phyloP scores from a whole-genome alignment of 495 filamentous ascomycete species.

The Immersiella caudata region DNA sequence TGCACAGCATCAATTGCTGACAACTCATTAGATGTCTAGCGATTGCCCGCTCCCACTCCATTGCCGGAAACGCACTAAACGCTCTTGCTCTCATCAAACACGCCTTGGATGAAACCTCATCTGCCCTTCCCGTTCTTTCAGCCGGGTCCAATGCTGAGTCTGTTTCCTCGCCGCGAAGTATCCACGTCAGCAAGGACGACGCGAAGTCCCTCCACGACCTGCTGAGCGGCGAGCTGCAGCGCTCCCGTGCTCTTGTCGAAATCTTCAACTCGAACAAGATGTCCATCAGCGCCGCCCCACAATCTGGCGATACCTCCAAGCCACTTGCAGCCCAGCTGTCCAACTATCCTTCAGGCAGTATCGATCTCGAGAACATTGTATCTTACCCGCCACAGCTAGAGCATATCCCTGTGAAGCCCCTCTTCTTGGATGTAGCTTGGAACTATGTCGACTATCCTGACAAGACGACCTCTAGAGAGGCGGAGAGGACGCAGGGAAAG shows the following conservation, averaged over 20 bases:
- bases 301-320: conserved; percentile 32
- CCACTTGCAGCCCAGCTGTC: conserved; percentile 72
- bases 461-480: conserved; percentile 30
- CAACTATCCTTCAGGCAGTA: conserved; percentile 66
- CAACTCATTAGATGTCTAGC: conserved; percentile 68
- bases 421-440: conserved; percentile 97
- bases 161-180: conserved; percentile 44
- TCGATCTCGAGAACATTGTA: conserved; percentile 79
- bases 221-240: conserved; percentile 69
- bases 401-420: conserved; percentile 87
- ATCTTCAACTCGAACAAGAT: conserved; percentile 61
- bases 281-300: conserved; percentile 3
- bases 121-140: conserved; percentile 44
- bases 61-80: conserved; percentile 72
- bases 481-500: conserved; percentile 1
- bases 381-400: conserved; percentile 81
- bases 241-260: conserved; percentile 80
- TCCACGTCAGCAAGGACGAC: conserved; percentile 63
- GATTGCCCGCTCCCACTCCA: conserved; percentile 79
- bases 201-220: conserved; percentile 58
- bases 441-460: conserved; percentile 97
- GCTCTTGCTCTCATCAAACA: conserved; percentile 82
- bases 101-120: conserved; percentile 59
- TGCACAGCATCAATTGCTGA: conserved; percentile 17
- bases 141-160: conserved; percentile 37